Percentiles rank a stretch among this genome's conserved stretches.
Conservation (phyloP, 2,329 filamentous ascomycete species). For the Plectosphaerella sp. region DNA sequence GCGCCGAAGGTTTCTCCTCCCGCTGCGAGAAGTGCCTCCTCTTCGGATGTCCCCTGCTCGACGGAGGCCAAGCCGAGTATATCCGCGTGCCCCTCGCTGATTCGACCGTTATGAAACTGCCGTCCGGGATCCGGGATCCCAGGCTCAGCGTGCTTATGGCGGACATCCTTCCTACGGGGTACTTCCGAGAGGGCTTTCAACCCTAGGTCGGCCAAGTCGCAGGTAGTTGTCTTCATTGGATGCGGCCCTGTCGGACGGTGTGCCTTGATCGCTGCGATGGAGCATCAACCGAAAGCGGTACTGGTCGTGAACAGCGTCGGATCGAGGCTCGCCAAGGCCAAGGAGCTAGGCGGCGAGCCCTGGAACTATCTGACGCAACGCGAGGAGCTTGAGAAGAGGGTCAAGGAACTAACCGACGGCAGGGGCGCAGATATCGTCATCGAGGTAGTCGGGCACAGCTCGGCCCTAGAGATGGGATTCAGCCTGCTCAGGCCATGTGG, state of each 20-base stretch:
- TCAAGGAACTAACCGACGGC: slow-evolving; percentile 70
- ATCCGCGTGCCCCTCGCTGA: slow-evolving; percentile 80
- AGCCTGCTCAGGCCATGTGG: slow-evolving; percentile 70
- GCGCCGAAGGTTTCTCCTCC: slow-evolving; percentile 71
- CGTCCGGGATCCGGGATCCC: slow-evolving; percentile 25
- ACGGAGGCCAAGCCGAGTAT: slow-evolving; percentile 84
- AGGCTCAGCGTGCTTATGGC: slow-evolving; percentile 67
- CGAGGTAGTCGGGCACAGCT: slow-evolving; percentile 62
- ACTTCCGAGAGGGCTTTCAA: slow-evolving; percentile 42
- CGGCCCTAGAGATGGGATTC: slow-evolving; percentile 65
- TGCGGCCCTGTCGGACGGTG: slow-evolving; percentile 86
- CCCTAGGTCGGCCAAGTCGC: neutral
- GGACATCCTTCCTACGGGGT: slow-evolving; percentile 87
- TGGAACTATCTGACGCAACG: slow-evolving; percentile 65
- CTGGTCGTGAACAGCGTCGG: slow-evolving; percentile 77
- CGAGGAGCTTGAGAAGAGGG: slow-evolving; percentile 61
- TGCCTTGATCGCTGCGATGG: slow-evolving; percentile 72
- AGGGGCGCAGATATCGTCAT: slow-evolving; percentile 71
- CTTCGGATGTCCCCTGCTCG: slow-evolving; percentile 85
- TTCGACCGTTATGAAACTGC: slow-evolving; percentile 69
- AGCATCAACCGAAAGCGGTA: slow-evolving; percentile 69
- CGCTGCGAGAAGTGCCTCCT: slow-evolving; percentile 75
- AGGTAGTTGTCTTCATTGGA: slow-evolving; percentile 67
- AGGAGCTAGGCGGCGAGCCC: slow-evolving; percentile 71
- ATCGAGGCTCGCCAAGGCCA: slow-evolving; percentile 68